Conservation (phyloP, 305 asterid species). For the Nicotiana rustica region DNA sequence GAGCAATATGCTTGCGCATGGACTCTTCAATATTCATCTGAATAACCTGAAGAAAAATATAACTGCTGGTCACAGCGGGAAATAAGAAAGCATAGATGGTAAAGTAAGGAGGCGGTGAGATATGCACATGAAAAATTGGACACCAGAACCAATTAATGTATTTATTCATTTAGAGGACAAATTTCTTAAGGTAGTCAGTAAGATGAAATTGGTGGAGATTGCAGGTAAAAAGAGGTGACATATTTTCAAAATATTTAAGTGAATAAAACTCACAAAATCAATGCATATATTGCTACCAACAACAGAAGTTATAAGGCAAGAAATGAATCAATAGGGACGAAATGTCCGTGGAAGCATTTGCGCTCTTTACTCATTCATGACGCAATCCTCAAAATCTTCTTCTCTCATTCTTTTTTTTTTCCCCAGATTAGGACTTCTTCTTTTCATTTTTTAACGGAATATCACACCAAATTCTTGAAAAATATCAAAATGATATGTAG, state of each 20-base stretch:
- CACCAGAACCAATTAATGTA: neutral
- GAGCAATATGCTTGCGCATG: constrained; percentile 85
- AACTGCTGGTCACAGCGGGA: constrained; percentile 19
- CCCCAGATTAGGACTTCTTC: no score
- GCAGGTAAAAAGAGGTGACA: neutral
- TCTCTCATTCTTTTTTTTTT: neutral
- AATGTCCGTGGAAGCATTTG: neutral
- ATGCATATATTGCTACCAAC: neutral
- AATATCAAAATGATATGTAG: constrained; percentile 11
- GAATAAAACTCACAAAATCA: neutral
- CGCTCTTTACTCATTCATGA: neutral
- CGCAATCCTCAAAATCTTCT: neutral
- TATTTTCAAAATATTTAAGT: neutral
- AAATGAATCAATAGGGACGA: neutral
- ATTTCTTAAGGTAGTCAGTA: neutral
- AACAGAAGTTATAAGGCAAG: constrained; percentile 11
- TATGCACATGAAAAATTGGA: neutral
- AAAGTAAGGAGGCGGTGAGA: neutral
- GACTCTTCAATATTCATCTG: constrained; percentile 95
- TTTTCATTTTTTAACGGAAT: neutral
- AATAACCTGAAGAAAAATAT: constrained; percentile 69
- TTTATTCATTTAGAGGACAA: constrained; percentile 27
- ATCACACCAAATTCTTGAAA: neutral
- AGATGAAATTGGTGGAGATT: neutral
- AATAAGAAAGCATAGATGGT: neutral